A percentile compares a stretch with the other conserved stretches of the same genome.
Conservation (phyloP, 345 rosid species). For the Microthlaspi erraticum region DNA sequence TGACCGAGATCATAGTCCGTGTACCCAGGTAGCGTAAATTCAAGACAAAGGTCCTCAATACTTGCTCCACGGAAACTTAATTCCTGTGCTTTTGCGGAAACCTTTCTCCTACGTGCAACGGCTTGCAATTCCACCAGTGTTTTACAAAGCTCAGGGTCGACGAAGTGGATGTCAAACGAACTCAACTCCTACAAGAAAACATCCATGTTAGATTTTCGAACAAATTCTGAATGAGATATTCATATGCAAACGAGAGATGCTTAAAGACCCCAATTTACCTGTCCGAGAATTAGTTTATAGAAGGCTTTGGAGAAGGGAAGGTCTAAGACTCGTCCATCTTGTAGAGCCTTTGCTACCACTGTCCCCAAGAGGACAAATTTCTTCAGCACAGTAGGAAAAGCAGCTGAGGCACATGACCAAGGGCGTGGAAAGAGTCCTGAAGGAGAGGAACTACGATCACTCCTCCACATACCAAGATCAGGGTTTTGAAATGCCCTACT, state of each 20-base stretch:
- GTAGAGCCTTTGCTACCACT: constrained; percentile 89
- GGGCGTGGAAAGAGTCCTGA: constrained; percentile 89
- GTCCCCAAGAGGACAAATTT: constrained; percentile 82
- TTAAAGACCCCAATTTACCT: constrained; percentile 51
- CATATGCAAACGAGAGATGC: constrained; percentile 6
- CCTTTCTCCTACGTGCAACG: constrained; percentile 53
- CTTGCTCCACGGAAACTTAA: constrained; percentile 59
- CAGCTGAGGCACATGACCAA: constrained; percentile 54
- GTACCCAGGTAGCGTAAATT: constrained; percentile 85
- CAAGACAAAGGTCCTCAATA: constrained; percentile 87
- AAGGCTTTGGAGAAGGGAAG: constrained; percentile 85
- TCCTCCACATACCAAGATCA: constrained; percentile 90
- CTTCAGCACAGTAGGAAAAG: constrained; percentile 56
- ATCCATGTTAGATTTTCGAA: constrained; percentile 12
- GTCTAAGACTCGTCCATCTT: constrained; percentile 95
- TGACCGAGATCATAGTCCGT: constrained; percentile 64
- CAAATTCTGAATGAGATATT: constrained; percentile 2
- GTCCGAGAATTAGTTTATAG: constrained; percentile 77
- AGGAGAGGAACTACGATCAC: constrained; percentile 55
- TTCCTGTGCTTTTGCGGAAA: constrained; percentile 48
- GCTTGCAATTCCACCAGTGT: constrained; percentile 85
- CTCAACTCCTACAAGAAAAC: constrained; percentile 65
- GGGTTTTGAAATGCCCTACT: constrained; percentile 83
- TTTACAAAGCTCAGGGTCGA: constrained; percentile 86
- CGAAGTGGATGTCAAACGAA: constrained; percentile 75